Evolutionary conservation across 1,284 basidiomycete species (phyloP), one percentile per base, ranked within the genome.

Genomic region (Microbotryomycetes sp.): DNA sequence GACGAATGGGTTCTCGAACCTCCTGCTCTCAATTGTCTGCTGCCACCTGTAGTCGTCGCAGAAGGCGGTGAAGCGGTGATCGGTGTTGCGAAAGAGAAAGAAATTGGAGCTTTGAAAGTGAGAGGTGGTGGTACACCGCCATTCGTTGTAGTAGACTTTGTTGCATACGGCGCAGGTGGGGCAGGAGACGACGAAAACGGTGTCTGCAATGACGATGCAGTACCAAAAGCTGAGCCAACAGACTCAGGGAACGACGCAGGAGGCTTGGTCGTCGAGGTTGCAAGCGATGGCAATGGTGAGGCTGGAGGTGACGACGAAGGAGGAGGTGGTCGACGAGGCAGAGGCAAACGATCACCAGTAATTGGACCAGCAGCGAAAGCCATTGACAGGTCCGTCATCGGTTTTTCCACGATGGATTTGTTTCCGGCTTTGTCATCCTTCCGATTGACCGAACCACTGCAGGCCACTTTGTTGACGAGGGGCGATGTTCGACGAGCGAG

Each of bases 401-500:
- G n/a, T n/a, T n/a, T n/a, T n/a, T n/a, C n/a, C n/a, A n/a, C n/a
- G n/a, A n/a, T n/a, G n/a, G n/a, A n/a, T n/a, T n/a, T n/a, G n/a
- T n/a, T n/a, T n/a, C n/a, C n/a, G 45, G 31, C 7, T 1, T 26
- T n/a, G 46, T 28, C 22, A 36, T 56, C 3, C 1, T 46, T 51
- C 36, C 9, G 19, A 42, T 9, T 42, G 47, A 31, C 14, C 45
- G 58, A 1, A 26, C 31, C 32, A 23, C n/a, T n/a, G 26, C 50
- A 16, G n/a, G 26, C 54, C 19, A n/a, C 22, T 7, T 46, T 46
- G 32, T 60, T 62, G 36, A 68, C 30, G 30, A 58, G 30, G 9
- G 67, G 60, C 15, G 51, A 22, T 4, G 52, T n/a, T 6, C 16
- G 54, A 0, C 54, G 62, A 12, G 77, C 74, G 26, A 88, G 73